Evolutionary conservation across 768 basidiomycete species (phyloP).

Genomic region (Naganishia onofrii): DNA sequence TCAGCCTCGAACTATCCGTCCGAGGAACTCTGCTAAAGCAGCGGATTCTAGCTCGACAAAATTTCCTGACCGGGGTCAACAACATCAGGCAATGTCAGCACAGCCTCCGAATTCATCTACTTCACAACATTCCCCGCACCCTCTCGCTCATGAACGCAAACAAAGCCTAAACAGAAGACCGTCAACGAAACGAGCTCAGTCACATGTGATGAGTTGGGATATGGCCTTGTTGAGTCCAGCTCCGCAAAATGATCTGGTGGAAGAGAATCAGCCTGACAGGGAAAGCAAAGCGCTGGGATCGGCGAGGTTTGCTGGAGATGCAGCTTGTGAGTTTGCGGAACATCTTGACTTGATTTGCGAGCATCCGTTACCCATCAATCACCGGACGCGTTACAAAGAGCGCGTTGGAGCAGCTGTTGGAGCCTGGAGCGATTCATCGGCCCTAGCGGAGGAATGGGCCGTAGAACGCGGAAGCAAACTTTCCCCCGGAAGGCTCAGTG

Average conservation of each 20-base stretch:
- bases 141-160: not conserved
- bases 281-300: not conserved
- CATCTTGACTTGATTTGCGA: not conserved
- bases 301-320: not conserved
- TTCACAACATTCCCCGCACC: not conserved
- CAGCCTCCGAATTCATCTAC: not conserved
- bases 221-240: conserved; percentile 14
- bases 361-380: too few relatives aligned
- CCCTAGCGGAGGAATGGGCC: too few relatives aligned
- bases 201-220: conserved; percentile 20
- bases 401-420: too few relatives aligned
- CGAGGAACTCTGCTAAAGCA: not conserved
- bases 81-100: not conserved
- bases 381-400: too few relatives aligned
- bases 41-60: not conserved
- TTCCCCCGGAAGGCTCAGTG: too few relatives aligned
- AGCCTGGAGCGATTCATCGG: too few relatives aligned
- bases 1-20: not conserved
- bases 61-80: not conserved
- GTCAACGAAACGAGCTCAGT: not conserved
- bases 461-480: not conserved
- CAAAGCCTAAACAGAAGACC: not conserved
- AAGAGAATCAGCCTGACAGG: not conserved
- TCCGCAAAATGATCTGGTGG: not conserved
- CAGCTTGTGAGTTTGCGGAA: not conserved